These are phyloP conservation scores for Microbotryomycetes sp. DNA, from an alignment of 1,284 basidiomycete species.

Conservation along the genomic window DNA sequence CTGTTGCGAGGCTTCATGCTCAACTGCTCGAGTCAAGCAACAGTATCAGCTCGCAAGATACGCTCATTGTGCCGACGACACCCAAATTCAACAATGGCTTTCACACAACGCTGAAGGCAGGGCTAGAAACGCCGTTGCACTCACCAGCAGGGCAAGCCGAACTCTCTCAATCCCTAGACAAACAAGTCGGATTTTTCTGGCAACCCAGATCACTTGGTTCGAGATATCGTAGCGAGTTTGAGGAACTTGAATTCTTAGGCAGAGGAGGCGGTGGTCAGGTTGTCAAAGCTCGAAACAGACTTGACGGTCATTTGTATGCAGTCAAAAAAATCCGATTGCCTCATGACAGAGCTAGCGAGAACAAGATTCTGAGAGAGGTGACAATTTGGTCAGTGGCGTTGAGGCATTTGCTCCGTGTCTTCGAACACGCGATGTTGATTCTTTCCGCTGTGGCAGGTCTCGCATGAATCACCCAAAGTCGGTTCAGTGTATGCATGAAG, in stretches of 20 bases:
- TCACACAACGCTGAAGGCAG: neutral
- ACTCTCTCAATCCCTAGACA: neutral
- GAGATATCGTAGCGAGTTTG: conserved; percentile 35
- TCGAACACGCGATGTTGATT: neutral
- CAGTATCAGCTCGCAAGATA: conserved; percentile 4
- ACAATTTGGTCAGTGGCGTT: conserved; percentile 33
- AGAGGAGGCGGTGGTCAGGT: conserved; percentile 38
- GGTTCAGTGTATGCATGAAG: neutral
- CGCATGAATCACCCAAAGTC: conserved; percentile 36
- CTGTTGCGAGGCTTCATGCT: conserved; percentile 10
- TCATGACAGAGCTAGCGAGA: conserved; percentile 30
- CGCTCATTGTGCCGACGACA: conserved; percentile 18
- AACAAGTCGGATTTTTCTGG: conserved; percentile 34
- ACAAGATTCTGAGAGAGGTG: conserved; percentile 37
- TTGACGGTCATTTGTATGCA: conserved; percentile 35
- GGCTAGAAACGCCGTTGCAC: conserved; percentile 10
- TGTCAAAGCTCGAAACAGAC: conserved; percentile 37
- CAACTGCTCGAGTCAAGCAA: conserved; percentile 23
- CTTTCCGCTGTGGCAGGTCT: conserved; percentile 7
- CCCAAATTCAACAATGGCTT: conserved; percentile 19
- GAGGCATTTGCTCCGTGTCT: too few relatives aligned
- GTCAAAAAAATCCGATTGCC: conserved; percentile 39
- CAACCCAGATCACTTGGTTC: conserved; percentile 27
- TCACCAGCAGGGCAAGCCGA: conserved; percentile 10
- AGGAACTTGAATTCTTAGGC: conserved; percentile 37